Evolutionary conservation across 345 rosid genomes (phyloP).

Genomic region (Citrus inodora): DNA sequence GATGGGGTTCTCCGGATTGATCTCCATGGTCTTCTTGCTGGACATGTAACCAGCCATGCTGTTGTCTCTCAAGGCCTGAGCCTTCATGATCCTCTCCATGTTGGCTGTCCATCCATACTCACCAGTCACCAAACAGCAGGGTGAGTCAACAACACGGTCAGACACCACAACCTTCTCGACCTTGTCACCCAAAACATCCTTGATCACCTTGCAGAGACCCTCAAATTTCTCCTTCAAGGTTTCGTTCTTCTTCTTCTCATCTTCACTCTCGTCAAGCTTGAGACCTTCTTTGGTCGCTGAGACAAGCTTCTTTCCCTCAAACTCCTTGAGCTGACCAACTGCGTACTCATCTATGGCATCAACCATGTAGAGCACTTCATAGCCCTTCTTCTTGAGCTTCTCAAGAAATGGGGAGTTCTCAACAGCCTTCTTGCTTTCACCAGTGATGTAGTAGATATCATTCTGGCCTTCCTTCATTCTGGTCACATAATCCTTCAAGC

Average conservation of each 20-base stretch:
- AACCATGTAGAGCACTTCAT: conserved; percentile 81
- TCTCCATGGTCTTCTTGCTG: conserved; percentile 85
- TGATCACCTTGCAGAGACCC: conserved; percentile 84
- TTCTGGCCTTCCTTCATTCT: conserved; percentile 91
- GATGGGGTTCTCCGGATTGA: conserved; percentile 79
- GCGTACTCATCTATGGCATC: conserved; percentile 90
- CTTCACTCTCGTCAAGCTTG: conserved; percentile 70
- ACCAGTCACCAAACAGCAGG: conserved; percentile 81
- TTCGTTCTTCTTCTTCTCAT: conserved; percentile 74
- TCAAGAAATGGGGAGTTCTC: conserved; percentile 97
- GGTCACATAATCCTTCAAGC: conserved; percentile 88
- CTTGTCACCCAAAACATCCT: conserved; percentile 74
- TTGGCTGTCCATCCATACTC: conserved; percentile 91
- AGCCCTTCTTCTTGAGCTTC: conserved; percentile 84
- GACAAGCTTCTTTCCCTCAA: conserved; percentile 79
- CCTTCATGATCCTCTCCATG: conserved; percentile 94
- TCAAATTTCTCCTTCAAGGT: conserved; percentile 64
- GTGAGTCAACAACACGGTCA: conserved; percentile 82
- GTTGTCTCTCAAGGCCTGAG: conserved; percentile 80
- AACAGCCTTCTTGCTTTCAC: conserved; percentile 91
- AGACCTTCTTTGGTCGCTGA: conserved; percentile 90
- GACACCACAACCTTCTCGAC: conserved; percentile 85
- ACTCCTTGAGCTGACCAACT: conserved; percentile 82
- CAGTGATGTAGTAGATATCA: conserved; percentile 82
- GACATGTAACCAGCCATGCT: conserved; percentile 94